Evolutionary conservation across 352 stramenopile species (phyloP).

Genomic region (Paralagenidium karlingii): DNA sequence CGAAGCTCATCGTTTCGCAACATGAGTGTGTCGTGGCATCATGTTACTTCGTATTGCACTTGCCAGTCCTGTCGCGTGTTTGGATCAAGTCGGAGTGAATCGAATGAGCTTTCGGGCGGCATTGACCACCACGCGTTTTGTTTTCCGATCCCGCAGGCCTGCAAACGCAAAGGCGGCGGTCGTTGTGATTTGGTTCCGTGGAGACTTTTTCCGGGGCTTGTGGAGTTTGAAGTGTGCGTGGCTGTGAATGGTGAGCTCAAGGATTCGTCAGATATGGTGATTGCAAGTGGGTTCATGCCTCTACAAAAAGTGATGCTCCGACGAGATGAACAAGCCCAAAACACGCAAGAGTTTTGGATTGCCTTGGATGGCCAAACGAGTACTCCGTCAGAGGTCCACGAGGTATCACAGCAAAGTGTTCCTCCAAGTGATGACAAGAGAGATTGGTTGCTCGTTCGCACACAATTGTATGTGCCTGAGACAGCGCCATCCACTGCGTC

Average conservation of each 20-base stretch:
- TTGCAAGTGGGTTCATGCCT: conserved; percentile 32
- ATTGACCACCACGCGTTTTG: conserved; percentile 77
- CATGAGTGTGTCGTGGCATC: conserved; percentile 68
- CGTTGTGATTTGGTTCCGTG: conserved; percentile 65
- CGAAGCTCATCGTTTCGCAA: conserved; percentile 66
- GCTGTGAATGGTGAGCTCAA: conserved; percentile 56
- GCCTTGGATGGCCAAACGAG: too few species aligned
- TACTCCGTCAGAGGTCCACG: too few species aligned
- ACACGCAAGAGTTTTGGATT: conserved; percentile 23
- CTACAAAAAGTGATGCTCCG: too few species aligned
- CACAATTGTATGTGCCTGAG: too few species aligned
- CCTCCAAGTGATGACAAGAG: too few species aligned
- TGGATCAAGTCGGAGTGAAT: neutral
- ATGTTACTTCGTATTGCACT: conserved; percentile 26
- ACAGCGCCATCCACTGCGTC: too few species aligned
- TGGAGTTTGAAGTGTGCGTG: conserved; percentile 67
- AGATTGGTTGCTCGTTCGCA: too few species aligned
- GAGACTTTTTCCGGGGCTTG: conserved; percentile 50
- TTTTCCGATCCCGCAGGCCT: conserved; percentile 65
- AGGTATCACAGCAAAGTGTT: too few species aligned
- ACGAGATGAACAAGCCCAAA: conserved; percentile 13
- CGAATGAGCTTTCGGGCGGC: conserved; percentile 14
- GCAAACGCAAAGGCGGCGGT: conserved; percentile 62
- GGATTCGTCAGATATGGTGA: conserved; percentile 46
- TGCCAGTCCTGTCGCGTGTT: conserved; percentile 36